These are phyloP conservation scores for Rhodotorula sphaerocarpa DNA, from an alignment of 768 basidiomycete genomes.

Conservation along the genomic window DNA sequence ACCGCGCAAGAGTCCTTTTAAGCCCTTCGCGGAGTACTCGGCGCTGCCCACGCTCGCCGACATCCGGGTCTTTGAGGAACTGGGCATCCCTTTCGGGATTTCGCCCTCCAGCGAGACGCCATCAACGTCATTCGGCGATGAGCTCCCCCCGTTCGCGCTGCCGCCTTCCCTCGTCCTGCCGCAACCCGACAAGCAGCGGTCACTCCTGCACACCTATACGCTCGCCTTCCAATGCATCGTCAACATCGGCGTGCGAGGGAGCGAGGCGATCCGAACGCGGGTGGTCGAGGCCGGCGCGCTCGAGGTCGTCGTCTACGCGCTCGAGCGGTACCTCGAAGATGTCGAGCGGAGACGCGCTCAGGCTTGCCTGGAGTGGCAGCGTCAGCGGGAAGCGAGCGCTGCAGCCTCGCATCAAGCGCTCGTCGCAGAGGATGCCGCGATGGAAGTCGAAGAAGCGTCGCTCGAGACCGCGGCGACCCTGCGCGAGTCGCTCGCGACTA, in stretches of 20 bases:
- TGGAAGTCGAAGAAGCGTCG: not conserved
- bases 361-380: conserved; percentile 10
- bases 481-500: not conserved
- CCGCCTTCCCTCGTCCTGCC: conserved; percentile 31
- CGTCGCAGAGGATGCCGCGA: not conserved
- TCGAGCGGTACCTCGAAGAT: conserved; percentile 84
- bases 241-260: conserved; percentile 94
- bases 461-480: too few species aligned
- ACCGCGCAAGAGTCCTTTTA: conserved; percentile 34
- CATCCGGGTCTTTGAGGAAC: not conserved
- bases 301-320: conserved; percentile 83
- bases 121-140: not conserved
- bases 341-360: conserved; percentile 43
- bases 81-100: not conserved
- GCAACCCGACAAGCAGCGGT: conserved; percentile 8
- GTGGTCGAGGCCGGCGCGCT: conserved; percentile 92
- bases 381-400: conserved; percentile 2
- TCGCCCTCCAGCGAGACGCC: not conserved
- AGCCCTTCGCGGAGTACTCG: conserved; percentile 35
- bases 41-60: conserved; percentile 14
- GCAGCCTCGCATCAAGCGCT: not conserved
- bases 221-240: conserved; percentile 95
- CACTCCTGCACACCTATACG: conserved; percentile 63
- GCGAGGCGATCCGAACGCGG: conserved; percentile 76
- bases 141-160: conserved; percentile 30